These are phyloP conservation scores for Trichoderma gracile DNA, from an alignment of 2,329 filamentous ascomycete species.

Conservation along the genomic window DNA sequence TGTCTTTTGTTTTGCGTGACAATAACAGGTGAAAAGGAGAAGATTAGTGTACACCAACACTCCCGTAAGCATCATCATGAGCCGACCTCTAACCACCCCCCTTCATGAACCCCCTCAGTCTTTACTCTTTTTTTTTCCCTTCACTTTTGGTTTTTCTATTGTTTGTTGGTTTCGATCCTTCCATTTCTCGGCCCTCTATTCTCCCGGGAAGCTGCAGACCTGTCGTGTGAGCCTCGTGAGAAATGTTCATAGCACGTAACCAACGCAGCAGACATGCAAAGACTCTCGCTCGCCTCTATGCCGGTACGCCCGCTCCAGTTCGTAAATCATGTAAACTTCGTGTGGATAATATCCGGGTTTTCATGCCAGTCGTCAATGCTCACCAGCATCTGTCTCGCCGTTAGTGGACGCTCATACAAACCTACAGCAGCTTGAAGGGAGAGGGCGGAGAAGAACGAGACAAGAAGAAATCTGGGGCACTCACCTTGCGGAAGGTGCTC, in stretches of 20 bases:
- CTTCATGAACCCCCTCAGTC: too few species aligned
- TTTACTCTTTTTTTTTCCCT: neutral
- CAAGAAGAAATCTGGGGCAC: slow-evolving; percentile 28
- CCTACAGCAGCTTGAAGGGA: too few species aligned
- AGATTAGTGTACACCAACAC: slow-evolving; percentile 21
- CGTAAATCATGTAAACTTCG: slow-evolving; percentile 77
- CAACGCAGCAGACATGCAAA: slow-evolving; percentile 18
- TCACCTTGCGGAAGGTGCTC: slow-evolving; percentile 97
- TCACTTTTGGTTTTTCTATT: too few species aligned
- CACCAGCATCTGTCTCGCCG: slow-evolving; percentile 83
- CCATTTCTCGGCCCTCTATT: too few species aligned
- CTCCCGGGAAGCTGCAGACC: neutral
- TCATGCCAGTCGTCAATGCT: slow-evolving; percentile 99
- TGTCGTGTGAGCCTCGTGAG: neutral
- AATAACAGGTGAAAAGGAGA: neutral
- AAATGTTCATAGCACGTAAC: slow-evolving; percentile 7
- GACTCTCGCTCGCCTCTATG: slow-evolving; percentile 17
- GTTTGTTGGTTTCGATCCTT: too few species aligned
- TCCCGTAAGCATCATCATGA: neutral
- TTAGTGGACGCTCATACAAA: too few species aligned
- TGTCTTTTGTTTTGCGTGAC: neutral
- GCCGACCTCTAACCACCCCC: slow-evolving; percentile 1
- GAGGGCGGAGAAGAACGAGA: too few species aligned
- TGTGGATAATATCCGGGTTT: slow-evolving; percentile 98
- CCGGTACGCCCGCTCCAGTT: slow-evolving; percentile 19